A percentile compares a stretch with the other conserved stretches of the same genome.
Evolutionary conservation across 2,329 filamentous ascomycete genomes (phyloP).

Genomic region (Xylariaceae sp.): DNA sequence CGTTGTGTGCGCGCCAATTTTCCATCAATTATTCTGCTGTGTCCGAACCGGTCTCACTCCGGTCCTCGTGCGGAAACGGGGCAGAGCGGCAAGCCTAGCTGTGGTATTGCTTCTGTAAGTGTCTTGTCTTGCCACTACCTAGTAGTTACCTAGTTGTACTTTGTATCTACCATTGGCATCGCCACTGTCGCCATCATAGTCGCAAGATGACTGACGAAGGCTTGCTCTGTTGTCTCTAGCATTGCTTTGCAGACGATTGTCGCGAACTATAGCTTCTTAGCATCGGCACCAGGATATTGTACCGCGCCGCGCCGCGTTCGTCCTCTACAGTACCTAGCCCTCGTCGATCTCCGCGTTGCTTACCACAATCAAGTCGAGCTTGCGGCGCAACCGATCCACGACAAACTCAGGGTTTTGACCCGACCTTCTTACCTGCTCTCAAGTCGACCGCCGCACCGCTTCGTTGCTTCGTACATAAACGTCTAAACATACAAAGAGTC

Average conservation of each 20-base stretch:
- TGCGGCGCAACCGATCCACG: constrained; percentile 1
- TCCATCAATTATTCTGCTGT: not conserved
- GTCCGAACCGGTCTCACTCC: not conserved
- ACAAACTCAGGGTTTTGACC: constrained; percentile 1
- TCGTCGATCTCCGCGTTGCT: constrained; percentile 2
- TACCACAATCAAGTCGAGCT: constrained; percentile 2
- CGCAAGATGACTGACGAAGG: constrained; percentile 20
- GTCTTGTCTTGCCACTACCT: not conserved
- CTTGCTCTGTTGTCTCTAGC: constrained; percentile 16
- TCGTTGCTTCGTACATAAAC: constrained; percentile 16
- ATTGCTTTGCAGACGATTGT: constrained; percentile 13
- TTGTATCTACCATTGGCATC: not conserved
- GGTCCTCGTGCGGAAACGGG: not conserved
- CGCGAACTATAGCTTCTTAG: constrained; percentile 12
- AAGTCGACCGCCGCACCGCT: constrained; percentile 19
- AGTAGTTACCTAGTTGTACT: constrained; percentile 4
- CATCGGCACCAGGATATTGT: constrained; percentile 7
- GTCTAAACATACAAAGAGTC: constrained; percentile 22
- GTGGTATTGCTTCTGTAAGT: constrained; percentile 13
- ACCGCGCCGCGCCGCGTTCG: constrained; percentile 10
- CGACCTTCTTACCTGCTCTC: constrained; percentile 18
- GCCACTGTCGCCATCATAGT: constrained; percentile 5
- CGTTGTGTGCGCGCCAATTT: not conserved
- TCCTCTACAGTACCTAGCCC: constrained; percentile 15
- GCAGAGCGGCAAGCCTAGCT: not conserved